These are phyloP conservation scores for Pichia sp. DNA, from an alignment of 1,139 yeast species.

Conservation along the genomic window DNA sequence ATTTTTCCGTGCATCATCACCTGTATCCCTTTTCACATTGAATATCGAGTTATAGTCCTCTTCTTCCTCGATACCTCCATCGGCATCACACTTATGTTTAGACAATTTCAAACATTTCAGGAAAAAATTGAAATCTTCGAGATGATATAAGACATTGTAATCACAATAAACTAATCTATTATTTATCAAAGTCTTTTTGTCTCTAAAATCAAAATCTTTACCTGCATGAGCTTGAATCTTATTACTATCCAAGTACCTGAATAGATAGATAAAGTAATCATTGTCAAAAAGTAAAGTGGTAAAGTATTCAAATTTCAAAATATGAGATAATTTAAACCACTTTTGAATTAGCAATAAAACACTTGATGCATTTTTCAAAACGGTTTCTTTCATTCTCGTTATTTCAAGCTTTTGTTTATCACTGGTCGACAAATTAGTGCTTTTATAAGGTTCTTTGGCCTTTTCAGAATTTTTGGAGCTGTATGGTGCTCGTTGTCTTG, in stretches of 20 bases:
- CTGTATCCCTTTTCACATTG: conserved; percentile 10
- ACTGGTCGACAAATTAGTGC: conserved; percentile 11
- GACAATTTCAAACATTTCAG: conserved; percentile 17
- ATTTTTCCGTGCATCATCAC: conserved; percentile 2
- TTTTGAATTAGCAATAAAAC: conserved; percentile 44
- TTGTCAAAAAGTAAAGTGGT: conserved; percentile 64
- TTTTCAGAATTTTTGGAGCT: not conserved
- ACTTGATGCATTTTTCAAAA: conserved; percentile 54
- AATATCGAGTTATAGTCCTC: conserved; percentile 13
- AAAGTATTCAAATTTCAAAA: conserved; percentile 71
- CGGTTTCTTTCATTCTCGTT: conserved; percentile 51
- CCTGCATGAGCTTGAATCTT: conserved; percentile 19
- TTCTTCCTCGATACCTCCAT: conserved; percentile 10
- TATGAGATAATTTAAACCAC: conserved; percentile 78
- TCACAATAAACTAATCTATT: conserved; percentile 25
- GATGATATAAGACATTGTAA: conserved; percentile 19
- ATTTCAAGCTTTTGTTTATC: conserved; percentile 43
- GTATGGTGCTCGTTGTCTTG: conserved; percentile 11
- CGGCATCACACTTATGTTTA: conserved; percentile 1
- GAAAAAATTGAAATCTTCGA: conserved; percentile 22
- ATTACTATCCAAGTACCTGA: conserved; percentile 33
- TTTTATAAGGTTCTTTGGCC: conserved; percentile 11
- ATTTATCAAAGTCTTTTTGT: conserved; percentile 18
- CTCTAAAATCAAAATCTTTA: conserved; percentile 20
- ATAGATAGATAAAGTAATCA: conserved; percentile 22